Conservation (phyloP, 1,284 basidiomycete species). For the Puccinia sorghi region DNA sequence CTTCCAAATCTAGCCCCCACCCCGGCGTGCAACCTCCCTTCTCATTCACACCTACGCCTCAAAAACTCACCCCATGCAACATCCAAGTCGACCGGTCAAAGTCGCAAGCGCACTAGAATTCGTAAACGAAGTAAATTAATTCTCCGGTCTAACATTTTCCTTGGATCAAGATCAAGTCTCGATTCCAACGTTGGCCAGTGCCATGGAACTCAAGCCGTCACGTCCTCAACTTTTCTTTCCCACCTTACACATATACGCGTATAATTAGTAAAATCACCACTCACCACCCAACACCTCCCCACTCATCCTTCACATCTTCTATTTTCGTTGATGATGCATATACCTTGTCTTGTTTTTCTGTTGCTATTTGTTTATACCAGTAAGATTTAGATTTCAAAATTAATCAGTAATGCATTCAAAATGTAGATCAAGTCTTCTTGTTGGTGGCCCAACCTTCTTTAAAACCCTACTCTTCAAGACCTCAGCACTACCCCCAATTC, state of each 20-base stretch:
- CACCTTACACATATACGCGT: neutral
- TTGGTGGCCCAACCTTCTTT: neutral
- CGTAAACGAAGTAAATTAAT: neutral
- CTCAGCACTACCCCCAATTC: too few relatives aligned
- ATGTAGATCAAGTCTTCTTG: neutral
- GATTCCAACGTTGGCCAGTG: neutral
- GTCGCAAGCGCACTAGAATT: too few relatives aligned
- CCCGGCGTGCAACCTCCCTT: neutral
- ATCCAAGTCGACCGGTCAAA: too few relatives aligned
- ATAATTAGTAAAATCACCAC: neutral
- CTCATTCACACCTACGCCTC: neutral
- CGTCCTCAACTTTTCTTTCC: neutral
- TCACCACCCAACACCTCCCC: neutral
- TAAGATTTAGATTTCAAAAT: neutral
- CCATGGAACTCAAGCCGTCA: neutral
- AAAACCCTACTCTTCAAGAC: too few relatives aligned
- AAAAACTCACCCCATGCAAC: neutral
- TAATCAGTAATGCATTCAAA: too few relatives aligned
- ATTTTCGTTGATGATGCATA: neutral
- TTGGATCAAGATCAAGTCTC: neutral
- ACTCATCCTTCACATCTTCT: neutral
- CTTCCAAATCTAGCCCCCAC: conserved; percentile 26
- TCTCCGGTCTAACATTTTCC: neutral
- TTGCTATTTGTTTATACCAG: neutral
- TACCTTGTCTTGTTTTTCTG: neutral